These are phyloP conservation scores for Penicillium concentricum DNA, from an alignment of 2,329 filamentous ascomycete genomes.

Conservation along the genomic window DNA sequence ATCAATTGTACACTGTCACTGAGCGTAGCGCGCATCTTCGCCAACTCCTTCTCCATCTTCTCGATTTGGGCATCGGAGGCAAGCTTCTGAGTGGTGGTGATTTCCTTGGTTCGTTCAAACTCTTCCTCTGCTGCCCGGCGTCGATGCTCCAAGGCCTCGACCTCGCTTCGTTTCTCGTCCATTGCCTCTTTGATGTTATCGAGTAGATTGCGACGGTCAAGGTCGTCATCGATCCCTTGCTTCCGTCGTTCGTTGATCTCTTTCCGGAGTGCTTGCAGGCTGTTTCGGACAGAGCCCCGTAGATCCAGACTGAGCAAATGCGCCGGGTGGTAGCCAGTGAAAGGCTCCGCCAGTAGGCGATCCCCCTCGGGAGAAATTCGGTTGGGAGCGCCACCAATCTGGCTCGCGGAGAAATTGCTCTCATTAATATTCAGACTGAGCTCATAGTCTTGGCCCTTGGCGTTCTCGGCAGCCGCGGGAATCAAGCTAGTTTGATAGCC, in stretches of 20 bases:
- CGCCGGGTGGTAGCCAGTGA: constrained; percentile 83
- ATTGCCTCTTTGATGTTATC: constrained; percentile 96
- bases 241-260: constrained; percentile 89
- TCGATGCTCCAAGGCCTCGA: constrained; percentile 85
- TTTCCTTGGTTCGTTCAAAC: constrained; percentile 90
- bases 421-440: constrained; percentile 79
- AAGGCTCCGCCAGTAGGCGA: constrained; percentile 75
- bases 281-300: constrained; percentile 75
- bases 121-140: constrained; percentile 87
- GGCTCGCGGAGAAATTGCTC: constrained; percentile 71
- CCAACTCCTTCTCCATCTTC: constrained; percentile 98
- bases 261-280: constrained; percentile 75
- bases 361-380: constrained; percentile 59
- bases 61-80: constrained; percentile 92
- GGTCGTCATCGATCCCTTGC: constrained; percentile 79
- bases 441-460: constrained; percentile 82
- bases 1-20: constrained; percentile 85
- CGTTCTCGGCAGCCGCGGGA: constrained; percentile 77
- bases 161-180: constrained; percentile 89
- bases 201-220: constrained; percentile 90
- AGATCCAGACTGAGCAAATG: constrained; percentile 88
- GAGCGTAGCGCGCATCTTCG: constrained; percentile 80
- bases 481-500: constrained; percentile 94
- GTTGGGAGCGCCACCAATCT: constrained; percentile 50
- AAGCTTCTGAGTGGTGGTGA: constrained; percentile 81